Base-by-base conservation (phyloP, 2,329 filamentous ascomycete species). In the Penicillium sp. region DNA sequence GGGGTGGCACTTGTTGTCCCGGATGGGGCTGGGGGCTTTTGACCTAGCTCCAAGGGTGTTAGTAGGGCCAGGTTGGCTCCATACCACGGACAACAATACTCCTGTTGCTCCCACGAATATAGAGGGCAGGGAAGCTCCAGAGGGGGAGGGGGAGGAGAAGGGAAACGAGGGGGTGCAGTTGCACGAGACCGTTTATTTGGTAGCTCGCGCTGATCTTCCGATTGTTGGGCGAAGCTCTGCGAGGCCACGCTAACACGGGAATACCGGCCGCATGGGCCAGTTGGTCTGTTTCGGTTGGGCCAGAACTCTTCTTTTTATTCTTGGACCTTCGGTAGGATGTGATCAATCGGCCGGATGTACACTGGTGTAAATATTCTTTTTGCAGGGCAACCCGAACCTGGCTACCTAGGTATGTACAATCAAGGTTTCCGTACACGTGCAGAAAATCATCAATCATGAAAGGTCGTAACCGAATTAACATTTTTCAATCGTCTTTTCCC, bases 181-280 rank as follows among this genome's bases (percentile, higher is more conserved):
- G 43, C 36, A 42, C 42, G 38, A 22, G 25, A 41, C 39, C 20
- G 22, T 31, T 18, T 8, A 22, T 27, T 31, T 39, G n/a, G 22
- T 30, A 46, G 25, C 43, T 43, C 31, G 51, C 28, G 51, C 51
- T 50, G 51, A 53, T 53, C 51, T 53, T 46, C 46, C 51, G 46
- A 28, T 28, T 30, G 25, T 41, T 45, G 42, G 50, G 41, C 50
- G 30, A 44, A 45, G 46, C 36, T 38, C 13, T 35, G 22, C 27
- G 13, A 40, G 33, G 20, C 41, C 40, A 41, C 50, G 41, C 45
- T 48, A 45, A 38, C 27, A 22, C 50, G 41, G 46, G 48, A 48
- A 51, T 35, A 40, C 25, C 24, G 11, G n/a, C 45, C 44, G 45
- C 45, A 38, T 48, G 35, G 46, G 22, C 36, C 39, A 38, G 18